Evolutionary conservation across 495 filamentous ascomycete species (phyloP), one percentile per base, ranked within the genome.

Genomic region (Hyaloscypha finlandica): DNA sequence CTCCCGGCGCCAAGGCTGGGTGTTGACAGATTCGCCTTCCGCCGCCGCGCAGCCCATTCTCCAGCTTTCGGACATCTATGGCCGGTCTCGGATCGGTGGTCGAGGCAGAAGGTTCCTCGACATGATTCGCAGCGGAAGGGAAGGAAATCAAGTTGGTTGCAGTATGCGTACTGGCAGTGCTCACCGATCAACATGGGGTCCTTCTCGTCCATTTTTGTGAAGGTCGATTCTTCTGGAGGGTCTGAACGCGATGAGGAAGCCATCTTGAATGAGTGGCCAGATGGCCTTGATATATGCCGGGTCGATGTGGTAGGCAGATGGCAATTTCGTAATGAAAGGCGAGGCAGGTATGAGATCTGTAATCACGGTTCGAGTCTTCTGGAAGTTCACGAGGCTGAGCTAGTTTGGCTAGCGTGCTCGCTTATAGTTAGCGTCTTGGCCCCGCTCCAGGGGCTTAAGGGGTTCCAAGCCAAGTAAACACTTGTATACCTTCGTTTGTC

Each of bases 71-170:
- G 70, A 76, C 95, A 99, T 71, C 84, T 82, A 81, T 99, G 95
- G 0, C 90, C 80, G 58, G 86, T 85, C 78, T 97, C 94, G 74
- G 88, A 90, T 62, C 95, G 92, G 84, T 99, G 95, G 75, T 97
- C 93, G 74, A 96, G 90, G 77, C 95, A 99, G 84, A 88, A 99
- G 57, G 89, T 96, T 56, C 88, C 85, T 69, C 74, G 71, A 73
- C 95, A 99, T 75, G 89, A 93, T 78, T 95, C 90, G 83, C 95
- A 99, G 70, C 87, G 84, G 81, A 97, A 99, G 48, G 95, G 95
- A 12, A 99, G 89, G 81, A 98, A 98, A 80, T 98, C 96, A 56
- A 98, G 91, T 74, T 91, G 89, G 75, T 93, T 88, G 85, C 95
- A 99, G 84, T 92, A 93, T 69, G 87, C 79, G 79, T 90, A 88